phyloP scores from a whole-genome alignment of 768 basidiomycete genomes.

The Mycena amicta region DNA sequence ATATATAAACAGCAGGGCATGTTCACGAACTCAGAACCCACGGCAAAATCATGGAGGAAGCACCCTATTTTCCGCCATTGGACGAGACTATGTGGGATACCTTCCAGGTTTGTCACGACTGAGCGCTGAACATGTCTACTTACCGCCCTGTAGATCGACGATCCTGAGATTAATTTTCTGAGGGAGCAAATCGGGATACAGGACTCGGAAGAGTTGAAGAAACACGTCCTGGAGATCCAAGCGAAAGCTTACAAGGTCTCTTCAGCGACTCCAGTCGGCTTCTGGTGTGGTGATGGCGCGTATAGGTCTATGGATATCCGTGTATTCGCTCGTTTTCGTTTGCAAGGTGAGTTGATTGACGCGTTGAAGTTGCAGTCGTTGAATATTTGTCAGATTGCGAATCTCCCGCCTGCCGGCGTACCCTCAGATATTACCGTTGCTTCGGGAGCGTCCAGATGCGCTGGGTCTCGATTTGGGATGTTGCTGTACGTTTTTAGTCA shows the following conservation, averaged over 20 bases:
- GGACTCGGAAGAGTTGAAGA: slow-evolving; percentile 22
- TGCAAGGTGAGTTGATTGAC: slow-evolving; percentile 26
- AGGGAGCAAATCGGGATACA: slow-evolving; percentile 24
- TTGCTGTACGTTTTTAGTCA: slow-evolving; percentile 25
- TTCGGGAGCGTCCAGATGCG: slow-evolving; percentile 19
- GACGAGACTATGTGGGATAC: too few species aligned
- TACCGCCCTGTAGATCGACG: too few species aligned
- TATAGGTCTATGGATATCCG: slow-evolving; percentile 38
- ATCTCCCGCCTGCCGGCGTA: slow-evolving; percentile 27
- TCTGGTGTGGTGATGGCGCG: background rate
- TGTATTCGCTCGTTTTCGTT: slow-evolving; percentile 42
- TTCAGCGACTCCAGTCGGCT: background rate
- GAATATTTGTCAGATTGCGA: slow-evolving; percentile 20
- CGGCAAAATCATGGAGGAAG: too few species aligned
- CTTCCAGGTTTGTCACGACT: too few species aligned
- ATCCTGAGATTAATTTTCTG: slow-evolving; percentile 20
- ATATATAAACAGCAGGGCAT: too few species aligned
- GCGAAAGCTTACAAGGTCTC: slow-evolving; percentile 24
- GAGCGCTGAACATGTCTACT: too few species aligned
- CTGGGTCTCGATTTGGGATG: slow-evolving; percentile 31
- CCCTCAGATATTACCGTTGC: slow-evolving; percentile 19
- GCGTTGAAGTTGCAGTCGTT: too few species aligned
- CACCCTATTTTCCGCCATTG: too few species aligned
- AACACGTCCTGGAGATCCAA: slow-evolving; percentile 22
- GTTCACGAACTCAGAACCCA: too few species aligned